Base-by-base conservation (phyloP, 2,329 filamentous ascomycete species). In the Pleoardoris graminearum region DNA sequence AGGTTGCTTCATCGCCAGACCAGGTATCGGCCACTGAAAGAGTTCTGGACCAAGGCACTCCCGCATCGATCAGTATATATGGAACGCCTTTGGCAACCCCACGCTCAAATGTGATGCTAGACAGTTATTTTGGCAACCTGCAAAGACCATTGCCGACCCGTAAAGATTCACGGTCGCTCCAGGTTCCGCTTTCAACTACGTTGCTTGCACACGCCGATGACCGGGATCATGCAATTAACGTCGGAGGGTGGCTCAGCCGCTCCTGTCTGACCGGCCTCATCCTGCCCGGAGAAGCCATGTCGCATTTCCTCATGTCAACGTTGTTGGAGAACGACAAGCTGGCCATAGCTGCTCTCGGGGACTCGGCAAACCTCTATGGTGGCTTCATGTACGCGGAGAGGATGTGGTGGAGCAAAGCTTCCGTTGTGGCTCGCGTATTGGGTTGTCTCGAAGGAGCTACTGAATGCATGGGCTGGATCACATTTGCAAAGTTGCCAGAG, bases 341-440 rank as follows among this genome's bases (percentile, higher is more conserved):
- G 3, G 80, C 80, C 1, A 73, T 84, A 7, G 62, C 70, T 17
- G 67, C 67, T 22, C 70, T 84, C 1, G 82, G 82, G 0, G 75
- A 80, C 11, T 72, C 74, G 7, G 79, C 77, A 0, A 80, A 81
- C 57, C 68, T 84, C 0, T 79, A 82, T 48, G 80, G 81, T 17
- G 82, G 82, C 2, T 83, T 85, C 54, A 63, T 80, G 19, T 82
- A 81, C 53, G 60, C 69, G 7, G 74, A 70, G 3, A 73, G 73
- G 29, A 80, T 76, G 41, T 85, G 79, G 76, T 85, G 82, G 82
- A 83, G 81, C 62, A 83, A 82, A 62, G 72, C 72, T 37, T 82
- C 77, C 33, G 72, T 84, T 27, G 75, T 82, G n/a, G 80, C 79
- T 0, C 76, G 81, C 23, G 79, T 85, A 0, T 53, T 85, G 23